Evolutionary conservation across 2,329 filamentous ascomycete genomes (phyloP).

Genomic region (Clonostachys solani): DNA sequence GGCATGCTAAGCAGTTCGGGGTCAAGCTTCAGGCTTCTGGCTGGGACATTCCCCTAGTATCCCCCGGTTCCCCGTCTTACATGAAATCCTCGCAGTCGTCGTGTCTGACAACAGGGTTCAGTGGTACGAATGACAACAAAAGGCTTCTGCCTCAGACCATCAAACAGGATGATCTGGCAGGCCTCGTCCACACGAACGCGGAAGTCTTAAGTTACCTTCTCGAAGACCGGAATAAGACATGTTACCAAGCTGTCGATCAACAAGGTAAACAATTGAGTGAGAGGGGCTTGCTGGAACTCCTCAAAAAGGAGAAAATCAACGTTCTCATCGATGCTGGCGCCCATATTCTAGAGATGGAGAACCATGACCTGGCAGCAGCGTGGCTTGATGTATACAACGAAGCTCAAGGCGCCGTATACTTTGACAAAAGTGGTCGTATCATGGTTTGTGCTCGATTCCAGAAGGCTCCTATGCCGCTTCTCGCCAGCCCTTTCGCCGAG

Average conservation of each 20-base stretch:
- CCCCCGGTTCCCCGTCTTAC: too few species aligned
- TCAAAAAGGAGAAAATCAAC: slow-evolving; percentile 31
- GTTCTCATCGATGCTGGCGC: slow-evolving; percentile 63
- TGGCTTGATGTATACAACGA: slow-evolving; percentile 45
- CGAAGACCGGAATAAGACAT: slow-evolving; percentile 42
- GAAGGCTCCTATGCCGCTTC: slow-evolving; percentile 42
- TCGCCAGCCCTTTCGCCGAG: slow-evolving; percentile 50
- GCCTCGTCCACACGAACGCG: slow-evolving; percentile 56
- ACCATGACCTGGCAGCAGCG: slow-evolving; percentile 36
- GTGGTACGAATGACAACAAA: slow-evolving; percentile 65
- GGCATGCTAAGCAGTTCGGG: slow-evolving; percentile 58
- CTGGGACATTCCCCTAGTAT: slow-evolving; percentile 57
- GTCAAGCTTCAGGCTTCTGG: slow-evolving; percentile 60
- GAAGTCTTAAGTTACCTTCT: slow-evolving; percentile 58
- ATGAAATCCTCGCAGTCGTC: not conserved
- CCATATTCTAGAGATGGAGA: slow-evolving; percentile 58
- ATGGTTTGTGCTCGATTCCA: slow-evolving; percentile 11
- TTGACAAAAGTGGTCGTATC: slow-evolving; percentile 27
- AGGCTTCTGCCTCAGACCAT: slow-evolving; percentile 56
- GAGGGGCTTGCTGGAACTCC: slow-evolving; percentile 30
- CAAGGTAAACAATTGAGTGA: slow-evolving; percentile 36
- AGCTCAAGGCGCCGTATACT: slow-evolving; percentile 48
- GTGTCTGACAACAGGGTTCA: slow-evolving; percentile 61
- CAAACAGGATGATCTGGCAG: slow-evolving; percentile 52
- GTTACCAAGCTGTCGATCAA: slow-evolving; percentile 22